Evolutionary conservation across 2,329 filamentous ascomycete genomes (phyloP), one percentile per base, ranked within the genome.

Genomic region (Dryadomyces quercivorus): DNA sequence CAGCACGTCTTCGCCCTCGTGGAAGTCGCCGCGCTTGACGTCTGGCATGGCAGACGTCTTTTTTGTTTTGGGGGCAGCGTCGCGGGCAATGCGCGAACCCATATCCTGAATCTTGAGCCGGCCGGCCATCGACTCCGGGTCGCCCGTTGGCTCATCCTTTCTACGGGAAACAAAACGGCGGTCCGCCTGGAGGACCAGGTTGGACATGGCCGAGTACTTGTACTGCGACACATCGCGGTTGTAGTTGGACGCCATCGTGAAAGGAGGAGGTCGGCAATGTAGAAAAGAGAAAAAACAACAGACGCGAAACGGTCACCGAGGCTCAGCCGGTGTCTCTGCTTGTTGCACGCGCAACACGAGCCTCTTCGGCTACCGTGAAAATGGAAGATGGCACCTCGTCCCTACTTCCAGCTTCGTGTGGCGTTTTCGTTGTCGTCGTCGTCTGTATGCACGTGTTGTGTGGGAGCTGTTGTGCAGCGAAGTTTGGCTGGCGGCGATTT

Each of bases 171-270:
- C 86, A 69, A 98, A 97, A 64, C 93, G 86, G 74, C 91, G 86
- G 76, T 98, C 93, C 75, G 90, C 91, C 87, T 98, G 93, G 82
- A 98, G 88, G 68, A 98, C 93, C 89, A 98, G 86, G 83, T 98
- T 98, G 75, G 93, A 98, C 93, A 98, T 97, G 71, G 88, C 90
- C 83, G 90, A 90, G 81, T 96, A 95, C 73, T 96, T 96, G 81
- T 95, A 96, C 73, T 95, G 91, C 71, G 89, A 91, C 65, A 95
- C 87, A 85, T 93, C 82, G 71, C 81, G 81, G 66, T 84, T 76
- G 70, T 81, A 77, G 69, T 84, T 86, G 44, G 55, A 51, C 70
- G 86, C 78, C 88, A 40, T 40, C 36, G 36, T 40, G 36, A 40
- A 31, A 31, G 36, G 36, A 16, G 15, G 15, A 16, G 10, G 36